phyloP scores from a whole-genome alignment of 768 basidiomycete genomes.

The Hemileccinum impolitum region DNA sequence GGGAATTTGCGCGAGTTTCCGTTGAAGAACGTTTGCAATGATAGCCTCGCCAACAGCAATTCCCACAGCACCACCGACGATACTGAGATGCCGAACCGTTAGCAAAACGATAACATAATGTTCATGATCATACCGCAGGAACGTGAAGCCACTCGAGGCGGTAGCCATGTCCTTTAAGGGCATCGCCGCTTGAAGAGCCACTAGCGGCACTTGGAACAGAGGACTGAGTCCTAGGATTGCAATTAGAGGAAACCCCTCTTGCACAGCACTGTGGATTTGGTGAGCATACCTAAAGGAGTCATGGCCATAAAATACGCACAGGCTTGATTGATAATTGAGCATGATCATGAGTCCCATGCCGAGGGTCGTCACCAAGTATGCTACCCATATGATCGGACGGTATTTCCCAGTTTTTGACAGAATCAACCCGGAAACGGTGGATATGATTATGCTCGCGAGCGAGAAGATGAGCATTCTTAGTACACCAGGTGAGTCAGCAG shows the following conservation, averaged over 20 bases:
- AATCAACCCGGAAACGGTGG: slow-evolving; percentile 54
- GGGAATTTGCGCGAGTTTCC: slow-evolving; percentile 33
- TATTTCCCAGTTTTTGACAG: slow-evolving; percentile 58
- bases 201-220: slow-evolving; percentile 65
- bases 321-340: slow-evolving; percentile 53
- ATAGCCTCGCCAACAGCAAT: slow-evolving; percentile 73
- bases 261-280: slow-evolving; percentile 45
- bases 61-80: slow-evolving; percentile 73
- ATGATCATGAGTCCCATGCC: slow-evolving; percentile 76
- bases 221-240: slow-evolving; percentile 61
- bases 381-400: slow-evolving; percentile 58
- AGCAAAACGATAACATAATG: background rate
- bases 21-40: slow-evolving; percentile 51
- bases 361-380: slow-evolving; percentile 53
- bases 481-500: background rate
- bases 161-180: slow-evolving; percentile 86
- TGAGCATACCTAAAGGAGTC: slow-evolving; percentile 1
- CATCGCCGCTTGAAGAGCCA: slow-evolving; percentile 84
- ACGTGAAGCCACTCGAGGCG: slow-evolving; percentile 64
- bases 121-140: slow-evolving; percentile 53
- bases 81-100: slow-evolving; percentile 36
- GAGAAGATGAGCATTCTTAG: slow-evolving; percentile 73
- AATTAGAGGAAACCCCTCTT: slow-evolving; percentile 63
- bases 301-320: slow-evolving; percentile 6
- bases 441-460: slow-evolving; percentile 51